Base-by-base conservation (phyloP, 2,329 filamentous ascomycete species). In the Lasiodiplodia citricola region DNA sequence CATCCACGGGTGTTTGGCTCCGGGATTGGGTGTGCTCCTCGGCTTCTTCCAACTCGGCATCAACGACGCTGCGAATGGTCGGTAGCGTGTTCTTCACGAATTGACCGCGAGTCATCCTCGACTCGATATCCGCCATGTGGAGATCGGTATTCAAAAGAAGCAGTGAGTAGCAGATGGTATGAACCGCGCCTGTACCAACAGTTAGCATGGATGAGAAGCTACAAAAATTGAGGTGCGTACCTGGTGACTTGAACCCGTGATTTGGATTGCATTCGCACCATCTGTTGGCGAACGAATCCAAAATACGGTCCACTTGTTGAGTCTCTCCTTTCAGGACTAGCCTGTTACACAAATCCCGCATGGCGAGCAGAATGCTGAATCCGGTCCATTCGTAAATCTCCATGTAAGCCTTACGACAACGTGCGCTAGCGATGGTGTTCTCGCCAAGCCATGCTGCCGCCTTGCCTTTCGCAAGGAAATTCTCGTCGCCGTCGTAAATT, bases 51-150 rank as follows among this genome's bases (percentile, higher is more conserved):
- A 62, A 11, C 51, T 70, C 68, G 25, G 90, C 88, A 73, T 97
- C 93, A 50, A 86, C 83, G 11, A 94, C 86, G 14, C 93, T 90
- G 69, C 88, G 89, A 71, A 99, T 92, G 0, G 95, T 97, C 0
- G 92, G 91, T 85, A 98, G 90, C 4, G 96, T 97, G 77, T 99
- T 99, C 80, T 96, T 97, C 77, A 99, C 88, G 76, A 98, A 99
- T 76, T 98, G 95, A 71, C 87, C 91, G 68, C 92, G 89, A 1
- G 95, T 98, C 96, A 99, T 99, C 83, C 97, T 97, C 74, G 92
- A 90, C 70, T 97, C 94, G 73, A 98, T 97, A 76, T 98, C 94
- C 69, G 95, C 96, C 75, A 98, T 81, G 76, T 99, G 95, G 68
- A 99, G 84, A 82, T 99, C 96, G 41, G 96, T 99, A 76, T 99